Conservation (phyloP, 495 filamentous ascomycete species). For the Aspergillus olivimuriae region DNA sequence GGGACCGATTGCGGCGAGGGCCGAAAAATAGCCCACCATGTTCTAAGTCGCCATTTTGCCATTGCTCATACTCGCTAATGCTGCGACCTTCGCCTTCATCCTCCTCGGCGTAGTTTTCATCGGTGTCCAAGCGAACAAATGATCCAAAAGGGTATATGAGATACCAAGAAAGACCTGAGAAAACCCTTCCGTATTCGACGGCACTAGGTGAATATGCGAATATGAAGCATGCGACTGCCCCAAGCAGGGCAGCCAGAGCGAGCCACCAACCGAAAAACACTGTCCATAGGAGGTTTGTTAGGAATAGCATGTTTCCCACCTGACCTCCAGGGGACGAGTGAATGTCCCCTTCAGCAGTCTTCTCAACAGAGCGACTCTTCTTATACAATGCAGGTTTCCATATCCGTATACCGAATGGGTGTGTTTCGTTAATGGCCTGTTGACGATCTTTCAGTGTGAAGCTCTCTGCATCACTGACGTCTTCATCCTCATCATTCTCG, state of each 20-base stretch:
- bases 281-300: constrained; percentile 89
- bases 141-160: constrained; percentile 95
- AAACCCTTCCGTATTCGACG: constrained; percentile 76
- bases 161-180: constrained; percentile 80
- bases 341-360: constrained; percentile 94
- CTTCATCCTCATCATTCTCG: constrained; percentile 38
- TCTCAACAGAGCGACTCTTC: constrained; percentile 92
- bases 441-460: constrained; percentile 82
- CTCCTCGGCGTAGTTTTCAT: constrained; percentile 92
- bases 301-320: constrained; percentile 73
- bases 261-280: constrained; percentile 98
- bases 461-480: constrained; percentile 72
- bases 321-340: constrained; percentile 89
- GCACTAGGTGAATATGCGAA: constrained; percentile 76
- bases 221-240: constrained; percentile 69
- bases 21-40: constrained; percentile 95
- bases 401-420: constrained; percentile 96
- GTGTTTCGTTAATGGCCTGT: constrained; percentile 96
- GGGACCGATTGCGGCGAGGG: constrained; percentile 66
- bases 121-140: constrained; percentile 85
- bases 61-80: constrained; percentile 98
- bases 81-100: constrained; percentile 98
- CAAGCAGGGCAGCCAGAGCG: constrained; percentile 63
- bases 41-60: constrained; percentile 96
- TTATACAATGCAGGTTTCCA: constrained; percentile 99